A percentile compares a stretch with the other conserved stretches of the same genome.
These are phyloP conservation scores for Penicillium antarcticum DNA, from an alignment of 495 filamentous ascomycete species.

Conservation along the genomic window DNA sequence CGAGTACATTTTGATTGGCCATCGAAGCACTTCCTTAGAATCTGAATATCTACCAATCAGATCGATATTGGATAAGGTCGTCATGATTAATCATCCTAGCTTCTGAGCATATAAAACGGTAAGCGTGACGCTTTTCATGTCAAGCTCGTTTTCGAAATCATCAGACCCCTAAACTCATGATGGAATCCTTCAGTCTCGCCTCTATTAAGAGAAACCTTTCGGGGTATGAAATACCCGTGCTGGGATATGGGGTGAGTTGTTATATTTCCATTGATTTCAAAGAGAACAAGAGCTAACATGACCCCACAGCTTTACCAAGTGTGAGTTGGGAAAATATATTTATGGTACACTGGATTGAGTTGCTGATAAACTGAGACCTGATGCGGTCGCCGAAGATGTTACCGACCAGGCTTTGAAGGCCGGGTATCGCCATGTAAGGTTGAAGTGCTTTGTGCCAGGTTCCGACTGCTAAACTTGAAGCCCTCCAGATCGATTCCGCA, in stretches of 20 bases:
- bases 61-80: too few species aligned
- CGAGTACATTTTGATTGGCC: too few species aligned
- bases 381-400: constrained; percentile 53
- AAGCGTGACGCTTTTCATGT: too few species aligned
- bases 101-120: too few species aligned
- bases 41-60: too few species aligned
- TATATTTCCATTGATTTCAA: background rate
- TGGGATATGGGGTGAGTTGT: constrained; percentile 68
- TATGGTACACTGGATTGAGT: background rate
- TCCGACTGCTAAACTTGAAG: background rate
- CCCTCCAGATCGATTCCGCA: constrained; percentile 34
- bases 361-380: constrained; percentile 33
- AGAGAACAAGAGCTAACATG: constrained; percentile 3
- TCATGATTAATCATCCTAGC: too few species aligned
- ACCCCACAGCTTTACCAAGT: constrained; percentile 67
- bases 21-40: too few species aligned
- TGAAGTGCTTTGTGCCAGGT: background rate
- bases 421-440: constrained; percentile 69
- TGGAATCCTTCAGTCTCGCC: too few species aligned
- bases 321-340: constrained; percentile 31
- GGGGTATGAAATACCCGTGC: constrained; percentile 70
- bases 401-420: constrained; percentile 59
- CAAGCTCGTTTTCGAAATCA: too few species aligned
- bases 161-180: too few species aligned
- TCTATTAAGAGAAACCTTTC: constrained; percentile 67